These are phyloP conservation scores for Ogataea naganishii DNA, from an alignment of 805 yeast genomes.

Conservation along the genomic window DNA sequence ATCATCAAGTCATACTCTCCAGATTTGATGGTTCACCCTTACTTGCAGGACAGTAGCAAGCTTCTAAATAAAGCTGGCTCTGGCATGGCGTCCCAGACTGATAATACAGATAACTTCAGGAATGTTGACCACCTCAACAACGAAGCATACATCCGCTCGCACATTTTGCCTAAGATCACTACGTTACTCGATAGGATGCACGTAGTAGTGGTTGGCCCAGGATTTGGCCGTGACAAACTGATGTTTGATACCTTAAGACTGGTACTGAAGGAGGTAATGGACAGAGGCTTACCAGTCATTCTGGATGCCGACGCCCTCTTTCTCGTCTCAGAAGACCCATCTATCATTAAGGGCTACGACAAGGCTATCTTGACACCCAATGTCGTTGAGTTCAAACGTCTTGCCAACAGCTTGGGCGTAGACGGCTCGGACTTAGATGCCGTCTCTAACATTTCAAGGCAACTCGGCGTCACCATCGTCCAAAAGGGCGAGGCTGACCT, in stretches of 20 bases:
- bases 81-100: not conserved
- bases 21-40: slow-evolving; percentile 94
- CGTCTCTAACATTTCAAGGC: slow-evolving; percentile 35
- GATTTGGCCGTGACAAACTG: slow-evolving; percentile 73
- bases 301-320: slow-evolving; percentile 88
- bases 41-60: slow-evolving; percentile 43
- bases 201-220: slow-evolving; percentile 86
- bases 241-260: slow-evolving; percentile 55
- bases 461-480: slow-evolving; percentile 51
- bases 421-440: slow-evolving; percentile 19
- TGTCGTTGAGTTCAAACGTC: slow-evolving; percentile 70
- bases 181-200: slow-evolving; percentile 59
- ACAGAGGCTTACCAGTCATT: slow-evolving; percentile 58
- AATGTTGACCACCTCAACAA: slow-evolving; percentile 12
- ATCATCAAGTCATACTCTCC: slow-evolving; percentile 87
- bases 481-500: slow-evolving; percentile 67
- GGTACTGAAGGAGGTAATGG: slow-evolving; percentile 48
- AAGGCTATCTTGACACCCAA: slow-evolving; percentile 83
- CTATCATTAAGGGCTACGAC: slow-evolving; percentile 41
- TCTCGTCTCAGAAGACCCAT: slow-evolving; percentile 51
- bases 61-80: slow-evolving; percentile 12
- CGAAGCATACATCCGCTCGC: slow-evolving; percentile 26
- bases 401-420: no score
- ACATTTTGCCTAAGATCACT: slow-evolving; percentile 48
- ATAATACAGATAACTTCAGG: not conserved